These are phyloP conservation scores for Brettanomyces naardenensis DNA, from an alignment of 805 yeast species.

Conservation along the genomic window DNA sequence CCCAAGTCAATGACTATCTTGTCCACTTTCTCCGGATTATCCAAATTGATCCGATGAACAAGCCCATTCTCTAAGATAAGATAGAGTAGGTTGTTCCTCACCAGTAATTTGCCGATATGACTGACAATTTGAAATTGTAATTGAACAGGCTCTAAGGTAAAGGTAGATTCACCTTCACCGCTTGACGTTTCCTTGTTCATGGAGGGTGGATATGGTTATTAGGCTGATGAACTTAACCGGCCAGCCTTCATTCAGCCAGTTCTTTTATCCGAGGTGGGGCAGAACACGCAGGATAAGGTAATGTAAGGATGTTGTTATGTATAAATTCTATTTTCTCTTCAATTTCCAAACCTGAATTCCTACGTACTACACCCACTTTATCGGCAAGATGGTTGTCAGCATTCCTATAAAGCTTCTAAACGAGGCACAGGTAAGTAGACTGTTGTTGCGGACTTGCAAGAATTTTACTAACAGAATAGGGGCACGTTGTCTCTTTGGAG, in stretches of 20 bases:
- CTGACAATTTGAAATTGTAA: slow-evolving; percentile 24
- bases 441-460: neutral
- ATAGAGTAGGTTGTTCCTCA: slow-evolving; percentile 46
- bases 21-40: slow-evolving; percentile 53
- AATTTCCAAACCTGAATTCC: too few relatives aligned
- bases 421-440: slow-evolving; percentile 26
- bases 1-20: slow-evolving; percentile 25
- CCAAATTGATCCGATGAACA: slow-evolving; percentile 59
- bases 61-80: slow-evolving; percentile 45
- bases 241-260: too few relatives aligned
- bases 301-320: too few relatives aligned
- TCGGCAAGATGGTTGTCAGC: slow-evolving; percentile 57
- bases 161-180: slow-evolving; percentile 3
- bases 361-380: too few relatives aligned
- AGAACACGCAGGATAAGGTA: too few relatives aligned
- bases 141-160: slow-evolving; percentile 26
- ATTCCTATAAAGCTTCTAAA: slow-evolving; percentile 80
- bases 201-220: too few relatives aligned
- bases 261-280: too few relatives aligned
- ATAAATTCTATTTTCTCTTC: too few relatives aligned
- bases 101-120: slow-evolving; percentile 42
- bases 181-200: neutral
- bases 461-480: slow-evolving; percentile 31
- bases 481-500: slow-evolving; percentile 80
- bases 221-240: too few relatives aligned